Conservation (phyloP, 2,329 filamentous ascomycete genomes). For the Colletotrichum simmondsii region DNA sequence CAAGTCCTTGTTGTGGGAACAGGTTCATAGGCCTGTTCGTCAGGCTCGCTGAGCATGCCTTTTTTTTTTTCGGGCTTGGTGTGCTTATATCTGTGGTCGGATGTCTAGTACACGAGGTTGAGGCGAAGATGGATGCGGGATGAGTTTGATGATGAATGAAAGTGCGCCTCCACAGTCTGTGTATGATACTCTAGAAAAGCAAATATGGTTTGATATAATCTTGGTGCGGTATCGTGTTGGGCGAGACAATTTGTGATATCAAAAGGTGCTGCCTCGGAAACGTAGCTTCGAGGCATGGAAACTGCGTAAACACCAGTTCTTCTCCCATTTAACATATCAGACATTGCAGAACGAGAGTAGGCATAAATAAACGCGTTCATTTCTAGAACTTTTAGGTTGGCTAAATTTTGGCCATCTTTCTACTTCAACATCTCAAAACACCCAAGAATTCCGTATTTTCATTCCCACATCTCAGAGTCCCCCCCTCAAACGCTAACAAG, state of each 20-base stretch:
- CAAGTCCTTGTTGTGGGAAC: neutral
- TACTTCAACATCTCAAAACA: neutral
- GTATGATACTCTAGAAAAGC: neutral
- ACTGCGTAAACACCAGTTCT: neutral
- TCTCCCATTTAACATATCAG: neutral
- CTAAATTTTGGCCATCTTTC: neutral
- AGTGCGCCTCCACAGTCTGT: neutral
- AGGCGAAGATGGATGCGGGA: neutral
- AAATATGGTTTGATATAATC: neutral
- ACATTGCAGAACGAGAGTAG: neutral
- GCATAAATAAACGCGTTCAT: neutral
- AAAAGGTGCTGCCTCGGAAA: neutral
- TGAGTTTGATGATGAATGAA: neutral
- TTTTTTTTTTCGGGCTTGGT: neutral
- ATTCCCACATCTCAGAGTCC: neutral
- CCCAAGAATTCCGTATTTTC: neutral
- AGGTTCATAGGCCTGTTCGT: neutral
- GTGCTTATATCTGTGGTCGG: neutral
- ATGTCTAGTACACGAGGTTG: neutral
- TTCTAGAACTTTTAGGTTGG: neutral
- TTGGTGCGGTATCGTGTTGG: neutral
- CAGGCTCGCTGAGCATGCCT: too few relatives aligned
- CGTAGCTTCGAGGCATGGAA: neutral
- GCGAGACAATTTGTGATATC: neutral
- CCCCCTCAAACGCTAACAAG: conserved; percentile 52